Evolutionary conservation across 148 eudicot genomes (phyloP).

Genomic region (Cornus controversa): DNA sequence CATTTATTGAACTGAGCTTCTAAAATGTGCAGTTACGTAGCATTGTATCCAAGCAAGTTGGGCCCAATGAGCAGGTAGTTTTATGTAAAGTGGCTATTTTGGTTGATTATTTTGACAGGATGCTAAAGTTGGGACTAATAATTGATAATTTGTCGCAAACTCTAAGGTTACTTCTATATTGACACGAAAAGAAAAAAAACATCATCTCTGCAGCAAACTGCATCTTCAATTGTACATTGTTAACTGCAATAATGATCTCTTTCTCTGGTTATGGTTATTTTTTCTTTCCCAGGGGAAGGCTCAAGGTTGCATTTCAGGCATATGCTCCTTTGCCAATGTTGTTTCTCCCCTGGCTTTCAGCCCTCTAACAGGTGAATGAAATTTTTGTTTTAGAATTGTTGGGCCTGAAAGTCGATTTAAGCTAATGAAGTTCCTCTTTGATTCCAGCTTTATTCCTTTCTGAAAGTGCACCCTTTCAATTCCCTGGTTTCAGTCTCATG

Average conservation of each 20-base stretch:
- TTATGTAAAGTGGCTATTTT: not conserved
- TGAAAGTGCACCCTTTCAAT: conserved; percentile 55
- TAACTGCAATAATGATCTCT: no score
- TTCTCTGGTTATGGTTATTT: not conserved
- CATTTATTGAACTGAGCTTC: not conserved
- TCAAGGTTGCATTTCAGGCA: conserved; percentile 70
- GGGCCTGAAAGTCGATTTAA: not conserved
- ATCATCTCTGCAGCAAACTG: no score
- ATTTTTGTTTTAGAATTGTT: not conserved
- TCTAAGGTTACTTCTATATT: no score
- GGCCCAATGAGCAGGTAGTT: conserved; percentile 55
- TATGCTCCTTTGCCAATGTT: conserved; percentile 50
- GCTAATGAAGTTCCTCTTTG: conserved; percentile 12
- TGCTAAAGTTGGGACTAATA: not conserved
- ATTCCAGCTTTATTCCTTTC: conserved; percentile 67
- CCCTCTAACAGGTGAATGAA: conserved; percentile 53
- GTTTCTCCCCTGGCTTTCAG: conserved; percentile 58
- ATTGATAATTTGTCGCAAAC: not conserved
- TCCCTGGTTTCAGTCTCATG: conserved; percentile 64
- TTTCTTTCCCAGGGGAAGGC: conserved; percentile 46
- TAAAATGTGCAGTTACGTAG: conserved; percentile 46
- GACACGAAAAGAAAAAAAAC: no score
- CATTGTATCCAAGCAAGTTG: conserved; percentile 68
- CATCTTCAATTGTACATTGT: not conserved
- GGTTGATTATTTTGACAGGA: not conserved